These are phyloP conservation scores for Monilinia vaccinii-corymbosi DNA, from an alignment of 2,329 filamentous ascomycete species.

Conservation along the genomic window DNA sequence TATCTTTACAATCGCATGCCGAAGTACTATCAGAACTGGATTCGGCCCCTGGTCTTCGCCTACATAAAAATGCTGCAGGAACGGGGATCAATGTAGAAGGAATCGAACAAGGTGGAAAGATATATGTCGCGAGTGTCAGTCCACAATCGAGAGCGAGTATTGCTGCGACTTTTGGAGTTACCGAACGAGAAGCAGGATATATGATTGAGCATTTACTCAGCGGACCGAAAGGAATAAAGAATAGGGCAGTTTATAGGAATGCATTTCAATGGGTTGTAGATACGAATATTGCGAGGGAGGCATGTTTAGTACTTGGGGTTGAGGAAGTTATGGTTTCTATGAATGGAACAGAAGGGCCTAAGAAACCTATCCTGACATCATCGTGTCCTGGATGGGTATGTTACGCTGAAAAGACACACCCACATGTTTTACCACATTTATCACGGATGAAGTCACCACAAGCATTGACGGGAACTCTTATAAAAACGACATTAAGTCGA, in stretches of 20 bases:
- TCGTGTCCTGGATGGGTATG: conserved; percentile 98
- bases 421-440: conserved; percentile 82
- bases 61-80: conserved; percentile 19
- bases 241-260: conserved; percentile 63
- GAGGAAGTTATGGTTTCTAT: conserved; percentile 53
- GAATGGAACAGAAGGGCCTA: conserved; percentile 18
- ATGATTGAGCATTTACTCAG: conserved; percentile 77
- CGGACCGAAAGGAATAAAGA: conserved; percentile 58
- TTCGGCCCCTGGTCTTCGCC: conserved; percentile 41
- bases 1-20: conserved; percentile 85
- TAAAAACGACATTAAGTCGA: conserved; percentile 78
- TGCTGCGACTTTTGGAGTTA: conserved; percentile 71
- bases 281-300: conserved; percentile 75
- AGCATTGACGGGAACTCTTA: conserved; percentile 76
- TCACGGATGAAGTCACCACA: conserved; percentile 91
- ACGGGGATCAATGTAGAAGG: conserved; percentile 38
- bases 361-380: conserved; percentile 66
- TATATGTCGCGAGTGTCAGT: conserved; percentile 88
- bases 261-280: conserved; percentile 85
- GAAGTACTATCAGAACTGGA: conserved; percentile 84
- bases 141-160: conserved; percentile 85
- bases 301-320: conserved; percentile 70
- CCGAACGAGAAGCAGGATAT: conserved; percentile 62
- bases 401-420: conserved; percentile 97
- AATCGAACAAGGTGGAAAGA: conserved; percentile 51